Base-by-base conservation (phyloP, 1,139 yeast genomes). In the Protomyces arabidopsidicola region DNA sequence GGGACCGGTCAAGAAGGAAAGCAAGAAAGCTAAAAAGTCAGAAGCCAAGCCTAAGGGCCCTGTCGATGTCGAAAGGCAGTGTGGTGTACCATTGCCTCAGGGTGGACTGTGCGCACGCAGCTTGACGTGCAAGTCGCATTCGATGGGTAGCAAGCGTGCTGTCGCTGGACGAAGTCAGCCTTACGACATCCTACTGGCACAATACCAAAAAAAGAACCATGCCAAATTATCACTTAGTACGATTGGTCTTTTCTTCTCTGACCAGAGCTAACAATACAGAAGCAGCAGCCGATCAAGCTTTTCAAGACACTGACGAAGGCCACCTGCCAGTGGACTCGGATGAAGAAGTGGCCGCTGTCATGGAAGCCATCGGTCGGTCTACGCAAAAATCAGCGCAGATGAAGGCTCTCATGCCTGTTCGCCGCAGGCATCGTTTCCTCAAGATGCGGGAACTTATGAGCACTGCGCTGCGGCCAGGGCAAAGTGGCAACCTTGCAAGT, bases 101-200 rank as follows among this genome's bases (percentile, higher is more conserved):
- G 98, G 98, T 10, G 96, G 95, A 0, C 85, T 85, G 71, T 93
- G 98, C 79, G 97, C 97, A 5, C 81, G 98, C 64, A 90, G 97
- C 0, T 79, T 93, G 67, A 93, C 98, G 0, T 93, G 98, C 80
- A 93, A 93, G 73, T 90, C 98, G 0, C 98, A 93, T 75, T 89
- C 97, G 0, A 91, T 93, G 97, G 97, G 97, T 34, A 96, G 97
- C 27, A 93, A 93, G 72, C 82, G 98, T 70, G 93, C 97, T 0
- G 98, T 93, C 27, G 84, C 84, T 36, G 98, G 98, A 5, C 81
- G 98, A 70, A 85, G 95, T 60, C 91, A 95, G 8, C 91, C 97
- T 0, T 93, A 90, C 74, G 98, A 93, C 75, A 85, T 85, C 31
- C 78, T 93, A 63, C 78, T 93, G 66, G 91, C 93, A 53, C 93